Evolutionary conservation across 1,284 basidiomycete genomes (phyloP).

Genomic region (Lentinus polychrous): DNA sequence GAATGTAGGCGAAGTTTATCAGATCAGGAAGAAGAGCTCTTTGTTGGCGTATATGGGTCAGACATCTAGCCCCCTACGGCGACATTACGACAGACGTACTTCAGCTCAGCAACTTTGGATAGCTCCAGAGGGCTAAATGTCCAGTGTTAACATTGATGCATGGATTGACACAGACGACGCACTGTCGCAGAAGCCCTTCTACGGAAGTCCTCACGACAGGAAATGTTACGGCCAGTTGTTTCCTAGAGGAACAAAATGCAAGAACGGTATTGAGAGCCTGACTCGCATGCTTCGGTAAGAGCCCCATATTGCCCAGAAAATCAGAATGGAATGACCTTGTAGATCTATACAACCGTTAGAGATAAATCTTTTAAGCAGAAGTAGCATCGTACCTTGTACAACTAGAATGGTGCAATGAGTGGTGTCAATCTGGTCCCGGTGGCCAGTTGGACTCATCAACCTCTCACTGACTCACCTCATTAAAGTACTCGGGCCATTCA

Average conservation of each 20-base stretch:
- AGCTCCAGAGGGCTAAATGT: conserved; percentile 69
- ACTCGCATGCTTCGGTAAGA: neutral
- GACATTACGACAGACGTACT: conserved; percentile 40
- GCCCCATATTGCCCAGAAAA: neutral
- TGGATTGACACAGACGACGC: conserved; percentile 4
- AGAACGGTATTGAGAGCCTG: conserved; percentile 88
- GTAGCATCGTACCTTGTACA: conserved; percentile 16
- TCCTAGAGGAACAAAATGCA: conserved; percentile 80
- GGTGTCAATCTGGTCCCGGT: no score
- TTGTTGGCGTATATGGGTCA: neutral
- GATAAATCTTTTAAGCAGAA: neutral
- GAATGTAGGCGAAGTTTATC: conserved; percentile 79
- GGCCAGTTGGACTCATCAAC: no score
- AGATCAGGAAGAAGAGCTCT: conserved; percentile 79
- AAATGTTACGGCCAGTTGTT: conserved; percentile 80
- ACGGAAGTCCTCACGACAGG: conserved; percentile 71
- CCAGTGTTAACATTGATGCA: neutral
- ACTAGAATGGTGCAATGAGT: conserved; percentile 10
- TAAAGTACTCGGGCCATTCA: no score
- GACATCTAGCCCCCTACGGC: neutral
- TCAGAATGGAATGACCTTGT: conserved; percentile 17
- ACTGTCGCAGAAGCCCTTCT: conserved; percentile 73
- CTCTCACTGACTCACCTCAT: no score
- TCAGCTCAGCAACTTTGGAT: conserved; percentile 75
- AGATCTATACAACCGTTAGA: conserved; percentile 14